A percentile compares a stretch with the other conserved stretches of the same genome.
Conservation (phyloP, 139 green algal species). For the Astrephomene gubernaculifera region DNA sequence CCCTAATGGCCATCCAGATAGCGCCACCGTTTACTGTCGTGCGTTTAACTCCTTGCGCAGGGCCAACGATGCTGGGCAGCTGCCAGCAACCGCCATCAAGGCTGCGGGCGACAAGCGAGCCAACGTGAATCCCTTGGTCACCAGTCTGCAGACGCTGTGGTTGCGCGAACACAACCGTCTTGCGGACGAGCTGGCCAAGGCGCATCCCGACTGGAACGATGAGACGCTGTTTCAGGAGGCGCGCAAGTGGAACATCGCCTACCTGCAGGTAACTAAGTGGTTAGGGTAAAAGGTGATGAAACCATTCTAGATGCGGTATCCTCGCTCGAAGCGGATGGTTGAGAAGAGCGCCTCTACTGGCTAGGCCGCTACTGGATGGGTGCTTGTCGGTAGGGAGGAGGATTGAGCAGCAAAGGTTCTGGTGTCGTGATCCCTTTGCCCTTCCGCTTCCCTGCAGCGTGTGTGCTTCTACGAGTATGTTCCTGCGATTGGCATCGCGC, state of each 20-base stretch:
- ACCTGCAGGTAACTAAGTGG: slow-evolving; percentile 42
- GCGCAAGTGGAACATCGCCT: slow-evolving; percentile 48
- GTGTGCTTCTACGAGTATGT: slow-evolving; percentile 56
- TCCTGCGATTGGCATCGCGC: slow-evolving; percentile 26
- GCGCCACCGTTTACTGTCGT: too few relatives aligned
- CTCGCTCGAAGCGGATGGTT: too few relatives aligned
- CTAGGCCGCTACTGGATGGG: too few relatives aligned
- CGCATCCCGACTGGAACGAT: slow-evolving; percentile 40
- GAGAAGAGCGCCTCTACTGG: too few relatives aligned
- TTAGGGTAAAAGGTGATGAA: too few relatives aligned
- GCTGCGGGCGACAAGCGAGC: slow-evolving; percentile 36
- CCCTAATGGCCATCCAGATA: too few relatives aligned
- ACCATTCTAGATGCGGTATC: too few relatives aligned
- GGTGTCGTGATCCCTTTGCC: too few relatives aligned
- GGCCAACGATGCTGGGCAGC: neutral
- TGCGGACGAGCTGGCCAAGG: slow-evolving; percentile 4
- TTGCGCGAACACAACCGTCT: slow-evolving; percentile 58
- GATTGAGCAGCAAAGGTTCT: too few relatives aligned
- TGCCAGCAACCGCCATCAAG: neutral
- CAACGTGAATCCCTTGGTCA: slow-evolving; percentile 54
- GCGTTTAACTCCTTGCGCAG: too few relatives aligned
- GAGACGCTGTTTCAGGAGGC: slow-evolving; percentile 53
- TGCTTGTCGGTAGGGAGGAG: neutral
- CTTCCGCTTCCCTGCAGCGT: neutral
- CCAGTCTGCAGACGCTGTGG: slow-evolving; percentile 47